Base-by-base conservation (phyloP, 2,329 filamentous ascomycete genomes). In the Aureobasidium lini region DNA sequence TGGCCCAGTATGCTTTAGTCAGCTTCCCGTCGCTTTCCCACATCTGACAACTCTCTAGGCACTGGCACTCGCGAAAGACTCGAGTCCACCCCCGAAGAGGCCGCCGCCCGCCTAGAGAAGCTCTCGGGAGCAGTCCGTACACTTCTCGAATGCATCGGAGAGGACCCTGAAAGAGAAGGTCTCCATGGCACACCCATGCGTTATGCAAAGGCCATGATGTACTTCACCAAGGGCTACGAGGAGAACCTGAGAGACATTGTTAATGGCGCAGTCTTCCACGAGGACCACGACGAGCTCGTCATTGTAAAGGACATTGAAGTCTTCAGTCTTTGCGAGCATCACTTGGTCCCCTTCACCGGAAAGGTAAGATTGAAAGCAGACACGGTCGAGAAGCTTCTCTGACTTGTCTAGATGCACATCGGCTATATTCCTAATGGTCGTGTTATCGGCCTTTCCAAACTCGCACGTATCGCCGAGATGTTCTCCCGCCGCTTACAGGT, bases 221-320 rank as follows among this genome's bases (percentile, higher is more conserved):
- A 88, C 78, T 91, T 99, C 74, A 99, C 94, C 6, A 91, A 95
- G 73, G 94, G 94, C 44, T 99, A 99, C 72, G 91, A 97, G 76
- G 86, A 96, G 77, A 96, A 96, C 69, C 84, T 96, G 58, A 81
- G 85, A 62, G 89, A 95, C 70, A 88, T 97, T 65, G 89, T 97
- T 63, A 97, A 97, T 72, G 84, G 87, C 59, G 94, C 94, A 16
- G 89, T 97, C 57, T 99, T 99, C 75, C 88, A 96, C 68, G 94
- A 97, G 73, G 90, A 93, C 63, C 93, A 97, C 70, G 94, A 96
- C 69, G 94, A 99, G 75, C 83, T 99, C 77, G 92, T 99, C 32
- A 96, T 97, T 68, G 90, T 99, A 61, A 96, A 95, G 76, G 92
- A 97, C 69, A 97, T 99, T 68, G 92, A 96, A 71, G 84, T 97